Percentiles rank a stretch among this genome's conserved stretches.
Evolutionary conservation across 768 basidiomycete genomes (phyloP).

Genomic region (Arthromyces matolae): DNA sequence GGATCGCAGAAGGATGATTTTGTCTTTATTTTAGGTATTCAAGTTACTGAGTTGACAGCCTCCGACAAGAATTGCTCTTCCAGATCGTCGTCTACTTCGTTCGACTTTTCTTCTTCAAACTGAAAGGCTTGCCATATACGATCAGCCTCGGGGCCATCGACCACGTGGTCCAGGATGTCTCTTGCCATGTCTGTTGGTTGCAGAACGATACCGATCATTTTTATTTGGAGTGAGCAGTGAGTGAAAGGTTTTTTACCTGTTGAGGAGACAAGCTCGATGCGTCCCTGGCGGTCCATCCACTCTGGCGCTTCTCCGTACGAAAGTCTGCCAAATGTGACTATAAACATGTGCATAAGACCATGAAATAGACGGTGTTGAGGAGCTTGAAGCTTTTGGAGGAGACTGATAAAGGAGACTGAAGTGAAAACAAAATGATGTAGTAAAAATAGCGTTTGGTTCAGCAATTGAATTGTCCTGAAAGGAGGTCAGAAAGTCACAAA

Average conservation of each 20-base stretch:
- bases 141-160: conserved; percentile 71
- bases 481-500: neutral
- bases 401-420: conserved; percentile 41
- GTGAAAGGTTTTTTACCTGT: conserved; percentile 41
- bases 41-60: no score
- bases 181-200: conserved; percentile 50
- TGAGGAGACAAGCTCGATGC: conserved; percentile 40
- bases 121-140: conserved; percentile 61
- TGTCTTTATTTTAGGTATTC: neutral
- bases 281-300: conserved; percentile 45
- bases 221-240: conserved; percentile 27
- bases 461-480: conserved; percentile 44
- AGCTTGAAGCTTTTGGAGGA: conserved; percentile 56
- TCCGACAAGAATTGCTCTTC: conserved; percentile 41
- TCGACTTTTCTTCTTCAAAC: conserved; percentile 37
- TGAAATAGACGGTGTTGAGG: conserved; percentile 54
- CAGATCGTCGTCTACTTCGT: conserved; percentile 53
- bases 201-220: conserved; percentile 55
- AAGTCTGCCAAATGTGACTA: conserved; percentile 73
- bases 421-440: conserved; percentile 62
- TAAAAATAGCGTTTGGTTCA: conserved; percentile 54
- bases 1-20: conserved; percentile 1
- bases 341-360: conserved; percentile 65
- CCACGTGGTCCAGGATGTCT: conserved; percentile 61
- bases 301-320: conserved; percentile 65